Conservation (phyloP, 2,329 filamentous ascomycete species). For the Pseudogymnoascus verrucosus region DNA sequence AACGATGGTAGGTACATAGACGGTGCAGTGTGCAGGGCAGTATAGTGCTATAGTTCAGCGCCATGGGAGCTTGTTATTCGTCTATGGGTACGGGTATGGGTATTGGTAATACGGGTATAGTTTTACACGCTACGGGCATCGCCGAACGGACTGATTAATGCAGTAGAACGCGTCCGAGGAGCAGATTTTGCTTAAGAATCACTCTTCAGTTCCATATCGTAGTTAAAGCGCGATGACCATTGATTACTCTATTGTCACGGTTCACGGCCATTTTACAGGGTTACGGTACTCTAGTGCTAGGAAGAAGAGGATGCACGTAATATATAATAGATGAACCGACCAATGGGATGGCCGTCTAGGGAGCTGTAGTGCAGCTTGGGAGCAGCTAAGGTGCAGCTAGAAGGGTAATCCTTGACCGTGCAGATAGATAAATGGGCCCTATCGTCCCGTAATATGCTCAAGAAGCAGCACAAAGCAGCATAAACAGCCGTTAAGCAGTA, state of each 20-base stretch:
- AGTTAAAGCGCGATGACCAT: not conserved
- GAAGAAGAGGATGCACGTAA: not conserved
- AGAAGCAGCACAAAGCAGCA: not conserved
- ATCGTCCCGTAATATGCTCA: not conserved
- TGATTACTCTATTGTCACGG: not conserved
- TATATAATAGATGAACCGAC: not conserved
- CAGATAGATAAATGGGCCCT: not conserved
- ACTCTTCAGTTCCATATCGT: not conserved
- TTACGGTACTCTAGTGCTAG: not conserved
- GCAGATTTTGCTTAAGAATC: not conserved
- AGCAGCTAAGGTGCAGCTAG: not conserved
- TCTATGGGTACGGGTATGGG: not conserved
- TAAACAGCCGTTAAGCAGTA: not conserved
- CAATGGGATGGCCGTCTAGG: not conserved
- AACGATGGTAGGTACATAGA: not conserved
- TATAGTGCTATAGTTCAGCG: too few species aligned
- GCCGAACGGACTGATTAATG: not conserved
- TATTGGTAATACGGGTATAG: not conserved
- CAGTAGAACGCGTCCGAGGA: not conserved
- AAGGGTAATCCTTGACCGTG: not conserved
- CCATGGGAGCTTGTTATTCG: not conserved
- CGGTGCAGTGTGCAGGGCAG: not conserved
- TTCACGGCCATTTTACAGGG: not conserved
- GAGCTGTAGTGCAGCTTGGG: not conserved
- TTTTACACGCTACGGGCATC: not conserved